Evolutionary conservation across 73 alveolate species (phyloP).

Genomic region (Blepharisma stoltei): DNA sequence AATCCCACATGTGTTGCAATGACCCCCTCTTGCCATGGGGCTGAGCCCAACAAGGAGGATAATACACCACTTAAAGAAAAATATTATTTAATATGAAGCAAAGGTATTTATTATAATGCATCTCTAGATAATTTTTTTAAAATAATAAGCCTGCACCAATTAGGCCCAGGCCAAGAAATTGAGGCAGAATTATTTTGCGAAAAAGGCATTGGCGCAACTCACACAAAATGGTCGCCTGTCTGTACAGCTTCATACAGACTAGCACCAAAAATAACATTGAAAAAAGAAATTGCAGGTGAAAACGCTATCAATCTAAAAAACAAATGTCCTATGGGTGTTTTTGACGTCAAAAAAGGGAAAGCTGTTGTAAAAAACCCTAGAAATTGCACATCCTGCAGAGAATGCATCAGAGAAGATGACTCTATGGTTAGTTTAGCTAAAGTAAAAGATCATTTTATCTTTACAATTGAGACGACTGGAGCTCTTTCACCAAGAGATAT

Average conservation of each 20-base stretch:
- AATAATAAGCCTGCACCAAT: too few relatives aligned
- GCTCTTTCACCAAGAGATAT: slow-evolving; percentile 67
- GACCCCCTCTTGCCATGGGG: too few relatives aligned
- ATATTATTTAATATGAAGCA: too few relatives aligned
- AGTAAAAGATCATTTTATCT: slow-evolving; percentile 85
- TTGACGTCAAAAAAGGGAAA: slow-evolving; percentile 80
- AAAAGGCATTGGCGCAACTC: slow-evolving; percentile 93
- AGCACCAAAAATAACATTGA: slow-evolving; percentile 73
- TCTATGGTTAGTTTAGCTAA: slow-evolving; percentile 77
- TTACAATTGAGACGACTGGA: slow-evolving; percentile 91
- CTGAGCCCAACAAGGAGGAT: too few relatives aligned
- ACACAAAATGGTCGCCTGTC: slow-evolving; percentile 99
- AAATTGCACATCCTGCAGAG: slow-evolving; percentile 96
- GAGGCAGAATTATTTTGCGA: slow-evolving; percentile 86
- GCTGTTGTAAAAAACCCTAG: slow-evolving; percentile 82
- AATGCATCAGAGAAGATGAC: slow-evolving; percentile 88
- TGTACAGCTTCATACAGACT: slow-evolving; percentile 93
- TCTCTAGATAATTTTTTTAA: too few relatives aligned
- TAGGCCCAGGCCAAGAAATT: slow-evolving; percentile 93
- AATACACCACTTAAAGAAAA: too few relatives aligned
- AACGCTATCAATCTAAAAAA: slow-evolving; percentile 76
- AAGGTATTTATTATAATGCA: too few relatives aligned
- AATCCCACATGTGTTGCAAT: too few relatives aligned
- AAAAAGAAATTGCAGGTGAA: slow-evolving; percentile 61
- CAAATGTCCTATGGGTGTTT: slow-evolving; percentile 89